Evolutionary conservation across 768 basidiomycete species (phyloP), one percentile per base, ranked within the genome.

Genomic region (Rhodotorula toruloides): DNA sequence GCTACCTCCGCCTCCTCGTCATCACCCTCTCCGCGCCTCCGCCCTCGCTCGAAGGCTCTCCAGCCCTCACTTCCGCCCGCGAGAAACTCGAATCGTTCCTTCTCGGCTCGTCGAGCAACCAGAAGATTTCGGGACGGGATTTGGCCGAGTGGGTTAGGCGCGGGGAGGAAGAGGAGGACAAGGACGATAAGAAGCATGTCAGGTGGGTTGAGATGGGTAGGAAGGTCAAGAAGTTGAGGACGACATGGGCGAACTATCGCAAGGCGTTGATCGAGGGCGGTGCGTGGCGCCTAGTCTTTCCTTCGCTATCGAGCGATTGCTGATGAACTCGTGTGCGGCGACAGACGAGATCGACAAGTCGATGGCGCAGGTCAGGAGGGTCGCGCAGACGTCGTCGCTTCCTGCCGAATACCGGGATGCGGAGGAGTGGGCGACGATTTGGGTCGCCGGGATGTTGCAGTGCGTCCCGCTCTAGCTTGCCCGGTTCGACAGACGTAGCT

Each of bases 271-370:
- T 71, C 36, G 48, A 55, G 3, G 37, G 42, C 6, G 61, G 65
- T 66, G 29, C 34, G 65, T 61, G 21, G 9, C 8, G 2, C 29
- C 16, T n/a, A 4, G 29, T 19, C 7, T 21, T 25, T 29, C 10
- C 11, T 25, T n/a, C 22, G 37, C 21, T 16, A 9, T 10, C 32
- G 31, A 9, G n/a, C 25, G 25, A 27, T 37, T 50, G 55, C 39
- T 10, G 9, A 8, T 12, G n/a, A 31, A 32, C 42, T 17, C 3
- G 16, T 2, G 14, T 19, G 34, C 5, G 4, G 21, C 25, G 2
- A 3, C 54, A 67, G 67, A 66, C 39, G 71, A 72, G 50, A 48
- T 72, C 29, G 71, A 68, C 64, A 49, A 63, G 31, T 25, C 67
- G 17, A 34, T 68, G 46, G 29, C 12, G 16, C 63, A 56, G 36